Evolutionary conservation across 169 alveolate species (phyloP).

Genomic region (Plasmodium reichenowi): DNA sequence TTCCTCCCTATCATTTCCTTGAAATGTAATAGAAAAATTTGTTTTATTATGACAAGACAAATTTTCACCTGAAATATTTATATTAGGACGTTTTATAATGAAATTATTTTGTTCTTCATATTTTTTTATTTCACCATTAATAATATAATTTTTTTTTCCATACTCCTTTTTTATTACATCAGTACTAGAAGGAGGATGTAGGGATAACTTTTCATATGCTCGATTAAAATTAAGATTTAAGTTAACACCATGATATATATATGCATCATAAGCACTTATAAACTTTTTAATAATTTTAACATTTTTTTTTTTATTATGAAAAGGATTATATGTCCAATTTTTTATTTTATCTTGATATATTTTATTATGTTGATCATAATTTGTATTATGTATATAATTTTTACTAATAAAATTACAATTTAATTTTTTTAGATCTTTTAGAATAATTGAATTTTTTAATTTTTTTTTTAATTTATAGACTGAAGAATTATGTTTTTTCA

Average conservation of each 20-base stretch:
- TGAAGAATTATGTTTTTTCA: slow-evolving; percentile 58
- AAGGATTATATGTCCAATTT: slow-evolving; percentile 12
- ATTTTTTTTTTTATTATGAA: slow-evolving; percentile 13
- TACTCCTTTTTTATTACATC: no score
- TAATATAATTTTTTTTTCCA: no score
- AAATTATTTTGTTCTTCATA: background rate
- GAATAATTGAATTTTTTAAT: slow-evolving; percentile 35
- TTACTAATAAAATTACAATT: slow-evolving; percentile 7
- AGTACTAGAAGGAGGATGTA: background rate
- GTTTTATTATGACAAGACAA: background rate
- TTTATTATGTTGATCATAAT: slow-evolving; percentile 3
- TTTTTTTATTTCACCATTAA: background rate
- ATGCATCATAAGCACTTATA: slow-evolving; percentile 64
- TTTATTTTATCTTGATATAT: background rate
- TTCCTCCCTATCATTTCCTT: background rate
- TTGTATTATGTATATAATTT: background rate
- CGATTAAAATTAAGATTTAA: slow-evolving; percentile 19
- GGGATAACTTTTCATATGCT: slow-evolving; percentile 16
- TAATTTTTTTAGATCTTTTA: slow-evolving; percentile 44
- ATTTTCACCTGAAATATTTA: background rate
- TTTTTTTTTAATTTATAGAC: slow-evolving; percentile 52
- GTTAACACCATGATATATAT: slow-evolving; percentile 47
- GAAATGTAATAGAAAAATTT: background rate
- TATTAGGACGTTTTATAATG: no score
- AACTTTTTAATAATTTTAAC: slow-evolving; percentile 48